A percentile compares a stretch with the other conserved stretches of the same genome.
Conservation (phyloP, 2,329 filamentous ascomycete genomes). For the Arthrinium puccinioides region DNA sequence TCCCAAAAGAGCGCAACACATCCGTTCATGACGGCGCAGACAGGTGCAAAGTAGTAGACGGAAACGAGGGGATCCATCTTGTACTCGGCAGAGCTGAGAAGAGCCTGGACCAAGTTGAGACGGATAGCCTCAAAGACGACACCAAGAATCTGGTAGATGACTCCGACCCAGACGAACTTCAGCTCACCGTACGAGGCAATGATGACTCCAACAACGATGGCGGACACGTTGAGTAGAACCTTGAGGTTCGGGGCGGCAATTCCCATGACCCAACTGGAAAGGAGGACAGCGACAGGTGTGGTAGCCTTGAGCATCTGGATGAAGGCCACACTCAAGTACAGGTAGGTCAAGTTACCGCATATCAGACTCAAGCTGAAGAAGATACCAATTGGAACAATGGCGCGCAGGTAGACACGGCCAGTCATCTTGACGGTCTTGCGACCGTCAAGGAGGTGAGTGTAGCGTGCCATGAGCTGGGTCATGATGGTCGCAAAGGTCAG, state of each 20-base stretch:
- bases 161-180: slow-evolving; percentile 75
- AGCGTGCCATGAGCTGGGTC: slow-evolving; percentile 88
- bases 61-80: slow-evolving; percentile 90
- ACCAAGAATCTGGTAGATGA: slow-evolving; percentile 71
- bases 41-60: slow-evolving; percentile 82
- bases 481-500: slow-evolving; percentile 86
- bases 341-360: slow-evolving; percentile 91
- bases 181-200: slow-evolving; percentile 96
- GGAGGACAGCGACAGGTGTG: slow-evolving; percentile 84
- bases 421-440: slow-evolving; percentile 98
- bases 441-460: slow-evolving; percentile 83
- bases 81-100: slow-evolving; percentile 76
- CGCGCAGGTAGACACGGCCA: slow-evolving; percentile 82
- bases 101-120: slow-evolving; percentile 75
- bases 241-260: slow-evolving; percentile 77
- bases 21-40: slow-evolving; percentile 77
- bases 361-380: slow-evolving; percentile 97
- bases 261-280: slow-evolving; percentile 83
- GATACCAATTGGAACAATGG: slow-evolving; percentile 88
- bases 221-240: slow-evolving; percentile 85
- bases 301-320: slow-evolving; percentile 99
- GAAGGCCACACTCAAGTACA: slow-evolving; percentile 92
- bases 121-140: slow-evolving; percentile 77
- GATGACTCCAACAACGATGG: slow-evolving; percentile 90
- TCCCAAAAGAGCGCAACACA: slow-evolving; percentile 67